phyloP scores from a whole-genome alignment of 2,329 filamentous ascomycete species.

The Microascus cirrosus region DNA sequence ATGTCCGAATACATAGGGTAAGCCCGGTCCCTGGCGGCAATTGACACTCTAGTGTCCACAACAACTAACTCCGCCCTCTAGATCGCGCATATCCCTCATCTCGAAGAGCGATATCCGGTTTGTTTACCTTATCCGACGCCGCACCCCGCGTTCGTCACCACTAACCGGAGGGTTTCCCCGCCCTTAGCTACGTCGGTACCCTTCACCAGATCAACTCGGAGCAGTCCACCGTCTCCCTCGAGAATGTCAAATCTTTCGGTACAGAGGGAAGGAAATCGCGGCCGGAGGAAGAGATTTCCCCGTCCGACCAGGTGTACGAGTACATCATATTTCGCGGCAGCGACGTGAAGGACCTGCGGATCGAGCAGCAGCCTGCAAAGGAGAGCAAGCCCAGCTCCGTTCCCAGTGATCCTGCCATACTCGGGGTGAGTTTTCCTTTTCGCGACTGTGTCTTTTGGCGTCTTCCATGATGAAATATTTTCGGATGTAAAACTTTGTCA shows the following conservation, averaged over 20 bases:
- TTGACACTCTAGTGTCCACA: constrained; percentile 9
- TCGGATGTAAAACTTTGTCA: constrained; percentile 85
- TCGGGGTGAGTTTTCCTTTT: constrained; percentile 65
- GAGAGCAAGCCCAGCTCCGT: constrained; percentile 66
- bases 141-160: neutral
- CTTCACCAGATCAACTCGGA: constrained; percentile 98
- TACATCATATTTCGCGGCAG: constrained; percentile 98
- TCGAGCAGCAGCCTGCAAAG: constrained; percentile 71
- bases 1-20: constrained; percentile 55
- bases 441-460: neutral
- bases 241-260: constrained; percentile 89
- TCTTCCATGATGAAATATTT: constrained; percentile 73
- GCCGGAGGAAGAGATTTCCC: constrained; percentile 69
- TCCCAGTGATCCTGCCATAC: constrained; percentile 90
- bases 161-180: constrained; percentile 18
- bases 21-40: neutral
- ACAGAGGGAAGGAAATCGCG: constrained; percentile 80
- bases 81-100: constrained; percentile 90
- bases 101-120: constrained; percentile 97
- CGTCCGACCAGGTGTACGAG: constrained; percentile 85
- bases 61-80: constrained; percentile 27
- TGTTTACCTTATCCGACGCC: constrained; percentile 18
- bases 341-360: constrained; percentile 95
- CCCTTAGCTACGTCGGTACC: constrained; percentile 76
- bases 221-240: constrained; percentile 89